These are phyloP conservation scores for Penicillium mononematosum DNA, from an alignment of 495 filamentous ascomycete species.

Conservation along the genomic window DNA sequence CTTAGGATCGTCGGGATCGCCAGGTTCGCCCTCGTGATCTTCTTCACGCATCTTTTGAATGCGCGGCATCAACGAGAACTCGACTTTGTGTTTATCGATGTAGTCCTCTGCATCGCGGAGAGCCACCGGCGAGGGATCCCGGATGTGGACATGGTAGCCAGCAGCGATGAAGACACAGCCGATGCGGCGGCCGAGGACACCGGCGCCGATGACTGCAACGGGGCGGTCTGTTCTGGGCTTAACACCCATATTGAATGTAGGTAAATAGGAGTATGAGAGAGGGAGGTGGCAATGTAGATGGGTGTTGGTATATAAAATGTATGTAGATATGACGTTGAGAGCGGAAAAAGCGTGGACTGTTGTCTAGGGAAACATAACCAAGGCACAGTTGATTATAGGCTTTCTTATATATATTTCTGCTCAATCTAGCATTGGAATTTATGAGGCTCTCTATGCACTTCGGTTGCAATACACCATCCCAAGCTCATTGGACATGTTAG, in stretches of 20 bases:
- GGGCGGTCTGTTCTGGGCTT: conserved; percentile 27
- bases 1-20: background rate
- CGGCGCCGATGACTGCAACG: conserved; percentile 45
- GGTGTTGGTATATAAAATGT: background rate
- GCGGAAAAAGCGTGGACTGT: background rate
- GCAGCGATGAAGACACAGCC: conserved; percentile 37
- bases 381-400: background rate
- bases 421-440: background rate
- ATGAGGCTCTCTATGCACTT: background rate
- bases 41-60: conserved; percentile 28
- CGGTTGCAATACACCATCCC: background rate
- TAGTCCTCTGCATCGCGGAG: conserved; percentile 31
- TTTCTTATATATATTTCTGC: background rate
- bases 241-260: background rate
- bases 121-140: conserved; percentile 32
- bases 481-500: background rate
- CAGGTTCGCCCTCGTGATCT: background rate
- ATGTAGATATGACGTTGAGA: conserved; percentile 4
- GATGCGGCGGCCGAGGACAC: conserved; percentile 51
- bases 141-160: conserved; percentile 46
- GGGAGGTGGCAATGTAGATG: background rate
- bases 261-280: background rate
- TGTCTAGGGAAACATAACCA: background rate
- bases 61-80: conserved; percentile 32
- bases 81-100: conserved; percentile 35